Percentiles rank a stretch among this genome's conserved stretches.
Conservation (phyloP, 441 rosid species). For the Pelargonium citronellum region DNA sequence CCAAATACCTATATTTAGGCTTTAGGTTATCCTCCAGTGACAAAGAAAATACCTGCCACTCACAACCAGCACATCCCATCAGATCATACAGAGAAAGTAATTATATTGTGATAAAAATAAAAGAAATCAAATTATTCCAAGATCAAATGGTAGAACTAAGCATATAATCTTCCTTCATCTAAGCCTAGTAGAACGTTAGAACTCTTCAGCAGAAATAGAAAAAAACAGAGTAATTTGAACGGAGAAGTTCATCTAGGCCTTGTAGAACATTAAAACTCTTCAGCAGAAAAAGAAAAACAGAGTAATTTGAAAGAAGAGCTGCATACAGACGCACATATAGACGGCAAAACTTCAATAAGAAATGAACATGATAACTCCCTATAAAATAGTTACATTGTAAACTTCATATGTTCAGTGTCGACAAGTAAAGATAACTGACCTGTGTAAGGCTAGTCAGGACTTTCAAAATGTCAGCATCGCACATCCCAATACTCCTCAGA, state of each 20-base stretch:
- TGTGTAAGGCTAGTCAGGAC: conserved; percentile 91
- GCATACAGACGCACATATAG: background rate
- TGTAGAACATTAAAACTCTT: background rate
- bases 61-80: conserved; percentile 19
- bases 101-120: background rate
- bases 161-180: conserved; percentile 4
- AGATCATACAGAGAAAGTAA: background rate
- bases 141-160: background rate
- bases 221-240: background rate
- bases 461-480: conserved; percentile 73
- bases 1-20: conserved; percentile 84
- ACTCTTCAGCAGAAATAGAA: conserved; percentile 3
- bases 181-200: background rate
- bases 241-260: background rate
- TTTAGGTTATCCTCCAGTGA: conserved; percentile 86
- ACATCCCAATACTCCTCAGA: conserved; percentile 82
- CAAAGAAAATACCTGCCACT: conserved; percentile 71
- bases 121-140: conserved; percentile 4
- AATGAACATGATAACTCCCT: background rate
- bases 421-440: conserved; percentile 35
- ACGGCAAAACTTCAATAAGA: background rate
- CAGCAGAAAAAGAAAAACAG: conserved; percentile 1
- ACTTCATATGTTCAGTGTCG: background rate
- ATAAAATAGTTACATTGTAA: background rate
- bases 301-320: background rate